Percentiles rank a stretch among this genome's conserved stretches.
phyloP scores from a whole-genome alignment of 2,329 filamentous ascomycete species.

The Aspergillus melleus region DNA sequence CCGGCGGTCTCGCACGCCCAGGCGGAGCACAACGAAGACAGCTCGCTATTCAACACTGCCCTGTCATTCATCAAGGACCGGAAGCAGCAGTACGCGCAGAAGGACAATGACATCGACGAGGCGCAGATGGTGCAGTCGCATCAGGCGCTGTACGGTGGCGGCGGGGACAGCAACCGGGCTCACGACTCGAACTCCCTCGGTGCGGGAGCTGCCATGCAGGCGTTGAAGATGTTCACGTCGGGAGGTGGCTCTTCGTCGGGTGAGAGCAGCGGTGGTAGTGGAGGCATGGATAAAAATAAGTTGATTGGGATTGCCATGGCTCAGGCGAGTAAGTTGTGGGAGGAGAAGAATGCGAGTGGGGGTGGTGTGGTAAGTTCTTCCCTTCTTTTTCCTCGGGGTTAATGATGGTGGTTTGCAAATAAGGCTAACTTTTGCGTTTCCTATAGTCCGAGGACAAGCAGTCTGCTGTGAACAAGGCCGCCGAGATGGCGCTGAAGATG shows the following conservation, averaged over 20 bases:
- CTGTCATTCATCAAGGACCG: slow-evolving; percentile 52
- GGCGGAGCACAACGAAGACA: slow-evolving; percentile 50
- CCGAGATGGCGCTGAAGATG: slow-evolving; percentile 86
- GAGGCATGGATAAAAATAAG: slow-evolving; percentile 64
- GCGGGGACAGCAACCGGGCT: slow-evolving; percentile 34
- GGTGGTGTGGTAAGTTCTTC: slow-evolving; percentile 51
- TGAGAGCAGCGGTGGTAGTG: slow-evolving; percentile 16
- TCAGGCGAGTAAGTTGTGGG: slow-evolving; percentile 77
- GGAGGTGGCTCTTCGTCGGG: slow-evolving; percentile 6
- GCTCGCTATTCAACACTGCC: slow-evolving; percentile 57
- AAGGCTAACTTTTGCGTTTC: slow-evolving; percentile 6
- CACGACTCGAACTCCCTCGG: slow-evolving; percentile 48
- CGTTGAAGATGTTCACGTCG: slow-evolving; percentile 69
- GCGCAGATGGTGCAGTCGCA: slow-evolving; percentile 71
- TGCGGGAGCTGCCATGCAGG: slow-evolving; percentile 55
- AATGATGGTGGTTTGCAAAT: not conserved
- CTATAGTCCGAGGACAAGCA: slow-evolving; percentile 68
- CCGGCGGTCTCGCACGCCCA: slow-evolving; percentile 56
- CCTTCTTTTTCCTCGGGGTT: slow-evolving; percentile 1
- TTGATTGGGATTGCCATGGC: slow-evolving; percentile 86
- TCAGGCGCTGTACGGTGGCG: slow-evolving; percentile 67
- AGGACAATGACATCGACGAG: slow-evolving; percentile 58
- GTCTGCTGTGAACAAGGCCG: slow-evolving; percentile 73
- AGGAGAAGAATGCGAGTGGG: slow-evolving; percentile 56
- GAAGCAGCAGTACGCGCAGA: slow-evolving; percentile 52